Percentiles rank a stretch among this genome's conserved stretches.
These are phyloP conservation scores for Leccinum rimulosum DNA, from an alignment of 768 basidiomycete genomes.

Conservation along the genomic window DNA sequence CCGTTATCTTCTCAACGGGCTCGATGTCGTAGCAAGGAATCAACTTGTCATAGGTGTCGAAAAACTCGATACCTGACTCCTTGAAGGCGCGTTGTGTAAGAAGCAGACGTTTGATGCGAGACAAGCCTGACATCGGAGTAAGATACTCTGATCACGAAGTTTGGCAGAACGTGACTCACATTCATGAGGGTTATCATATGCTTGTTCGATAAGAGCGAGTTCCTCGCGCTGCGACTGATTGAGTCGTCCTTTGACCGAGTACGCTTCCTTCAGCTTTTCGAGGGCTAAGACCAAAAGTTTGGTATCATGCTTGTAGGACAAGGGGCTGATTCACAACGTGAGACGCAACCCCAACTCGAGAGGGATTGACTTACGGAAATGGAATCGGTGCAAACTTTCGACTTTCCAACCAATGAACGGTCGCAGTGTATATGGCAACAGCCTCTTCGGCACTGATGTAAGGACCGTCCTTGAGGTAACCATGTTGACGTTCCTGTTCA, in stretches of 20 bases:
- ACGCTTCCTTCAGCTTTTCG: constrained; percentile 98
- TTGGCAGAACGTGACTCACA: constrained; percentile 44
- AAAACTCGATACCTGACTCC: constrained; percentile 95
- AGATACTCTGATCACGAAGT: not conserved
- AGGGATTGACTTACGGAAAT: constrained; percentile 68
- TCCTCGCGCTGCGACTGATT: constrained; percentile 99
- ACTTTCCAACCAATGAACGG: constrained; percentile 98
- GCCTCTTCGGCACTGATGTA: constrained; percentile 99
- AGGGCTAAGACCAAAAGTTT: constrained; percentile 94
- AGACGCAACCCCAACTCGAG: not conserved
- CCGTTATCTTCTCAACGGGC: constrained; percentile 99
- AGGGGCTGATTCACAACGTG: constrained; percentile 49
- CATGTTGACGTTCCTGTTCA: constrained; percentile 98
- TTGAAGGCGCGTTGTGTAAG: constrained; percentile 99
- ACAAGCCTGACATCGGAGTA: constrained; percentile 53
- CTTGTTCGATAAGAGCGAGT: constrained; percentile 96
- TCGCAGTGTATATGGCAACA: constrained; percentile 97
- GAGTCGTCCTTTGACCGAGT: constrained; percentile 94
- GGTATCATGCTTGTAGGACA: constrained; percentile 99
- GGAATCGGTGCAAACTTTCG: constrained; percentile 98
- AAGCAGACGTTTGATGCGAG: constrained; percentile 95
- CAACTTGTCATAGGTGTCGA: constrained; percentile 96
- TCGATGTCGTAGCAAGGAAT: constrained; percentile 99
- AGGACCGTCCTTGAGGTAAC: constrained; percentile 98
- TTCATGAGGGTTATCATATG: constrained; percentile 99